A percentile compares a stretch with the other conserved stretches of the same genome.
phyloP scores from a whole-genome alignment of 73 alveolate genomes.

The Uronychia binucleata region DNA sequence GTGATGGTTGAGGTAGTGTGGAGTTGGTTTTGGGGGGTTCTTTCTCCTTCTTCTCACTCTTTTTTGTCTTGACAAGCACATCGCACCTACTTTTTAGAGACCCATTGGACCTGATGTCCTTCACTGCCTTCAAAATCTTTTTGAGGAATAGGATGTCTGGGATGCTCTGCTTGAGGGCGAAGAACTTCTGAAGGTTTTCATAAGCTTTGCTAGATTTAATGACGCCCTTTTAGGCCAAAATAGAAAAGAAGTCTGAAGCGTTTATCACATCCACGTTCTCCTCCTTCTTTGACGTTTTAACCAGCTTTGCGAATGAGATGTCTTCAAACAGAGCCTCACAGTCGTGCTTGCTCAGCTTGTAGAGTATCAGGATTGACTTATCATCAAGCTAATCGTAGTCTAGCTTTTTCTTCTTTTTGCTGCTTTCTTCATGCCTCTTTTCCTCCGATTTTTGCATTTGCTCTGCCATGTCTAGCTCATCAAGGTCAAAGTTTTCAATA shows the following conservation, averaged over 20 bases:
- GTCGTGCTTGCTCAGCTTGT: constrained; percentile 29
- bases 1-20: too few relatives aligned
- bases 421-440: too few relatives aligned
- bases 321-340: constrained; percentile 26
- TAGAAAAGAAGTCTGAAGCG: constrained; percentile 26
- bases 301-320: constrained; percentile 20
- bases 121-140: constrained; percentile 41
- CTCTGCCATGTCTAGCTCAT: background rate
- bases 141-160: constrained; percentile 38
- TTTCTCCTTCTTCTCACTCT: too few relatives aligned
- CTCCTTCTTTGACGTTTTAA: constrained; percentile 36
- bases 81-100: constrained; percentile 17
- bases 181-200: constrained; percentile 32
- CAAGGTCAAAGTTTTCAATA: constrained; percentile 65
- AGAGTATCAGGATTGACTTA: background rate
- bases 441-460: background rate
- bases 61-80: background rate
- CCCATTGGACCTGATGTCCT: constrained; percentile 43
- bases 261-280: constrained; percentile 36
- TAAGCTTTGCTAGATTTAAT: constrained; percentile 23
- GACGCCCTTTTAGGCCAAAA: constrained; percentile 11
- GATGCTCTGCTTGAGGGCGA: constrained; percentile 37
- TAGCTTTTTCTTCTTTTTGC: background rate
- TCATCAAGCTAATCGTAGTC: background rate
- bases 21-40: too few relatives aligned